phyloP scores from a whole-genome alignment of 164 flowering plant species.

The Sextonia rubra region DNA sequence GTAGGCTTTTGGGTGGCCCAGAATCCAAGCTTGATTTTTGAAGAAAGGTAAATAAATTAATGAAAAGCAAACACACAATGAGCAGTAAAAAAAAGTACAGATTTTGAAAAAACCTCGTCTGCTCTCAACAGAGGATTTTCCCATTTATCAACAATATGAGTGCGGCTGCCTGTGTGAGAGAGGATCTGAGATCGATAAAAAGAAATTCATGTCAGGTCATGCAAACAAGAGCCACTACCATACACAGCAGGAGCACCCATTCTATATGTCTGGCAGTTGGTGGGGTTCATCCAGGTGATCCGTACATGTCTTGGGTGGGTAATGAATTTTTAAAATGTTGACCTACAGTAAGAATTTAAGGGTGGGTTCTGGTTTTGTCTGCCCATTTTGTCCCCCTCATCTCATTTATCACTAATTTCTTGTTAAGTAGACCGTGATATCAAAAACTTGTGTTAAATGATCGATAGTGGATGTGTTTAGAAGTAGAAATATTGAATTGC shows the following conservation, averaged over 20 bases:
- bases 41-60: conserved; percentile 4
- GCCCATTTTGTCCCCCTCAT: too few relatives aligned
- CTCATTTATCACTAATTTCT: too few relatives aligned
- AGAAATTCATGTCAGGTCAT: conserved; percentile 25
- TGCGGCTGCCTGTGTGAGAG: neutral
- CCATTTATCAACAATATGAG: neutral
- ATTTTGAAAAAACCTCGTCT: conserved; percentile 20
- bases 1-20: conserved; percentile 11
- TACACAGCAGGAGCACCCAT: neutral
- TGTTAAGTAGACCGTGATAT: too few relatives aligned
- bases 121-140: conserved; percentile 19
- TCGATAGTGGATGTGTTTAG: too few relatives aligned
- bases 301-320: too few relatives aligned
- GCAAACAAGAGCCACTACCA: conserved; percentile 10
- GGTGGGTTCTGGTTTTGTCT: too few relatives aligned
- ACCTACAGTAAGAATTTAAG: too few relatives aligned
- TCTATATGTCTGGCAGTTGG: too few relatives aligned
- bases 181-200: conserved; percentile 6
- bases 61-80: neutral
- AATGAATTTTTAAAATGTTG: too few relatives aligned
- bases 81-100: conserved; percentile 15
- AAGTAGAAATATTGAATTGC: too few relatives aligned
- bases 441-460: too few relatives aligned
- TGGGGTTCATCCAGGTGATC: too few relatives aligned
- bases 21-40: conserved; percentile 17